These are phyloP conservation scores for Suillus cothurnatus DNA, from an alignment of 768 basidiomycete species.

Conservation along the genomic window DNA sequence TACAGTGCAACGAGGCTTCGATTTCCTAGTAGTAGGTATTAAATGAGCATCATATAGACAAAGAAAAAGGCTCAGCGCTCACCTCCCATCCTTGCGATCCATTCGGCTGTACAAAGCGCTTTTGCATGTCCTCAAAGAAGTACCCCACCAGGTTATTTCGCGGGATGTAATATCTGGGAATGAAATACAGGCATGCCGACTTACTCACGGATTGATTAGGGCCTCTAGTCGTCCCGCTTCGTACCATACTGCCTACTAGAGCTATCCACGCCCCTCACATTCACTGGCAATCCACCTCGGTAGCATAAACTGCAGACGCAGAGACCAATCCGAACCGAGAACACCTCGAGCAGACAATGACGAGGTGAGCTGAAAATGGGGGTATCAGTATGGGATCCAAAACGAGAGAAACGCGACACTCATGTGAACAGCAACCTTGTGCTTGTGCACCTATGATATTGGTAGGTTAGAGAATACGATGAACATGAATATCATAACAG, in stretches of 20 bases:
- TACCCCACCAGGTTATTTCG: conserved; percentile 80
- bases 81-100: conserved; percentile 77
- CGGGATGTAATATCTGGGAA: conserved; percentile 76
- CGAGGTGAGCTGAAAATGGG: background rate
- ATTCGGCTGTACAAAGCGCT: conserved; percentile 48
- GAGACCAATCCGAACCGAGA: background rate
- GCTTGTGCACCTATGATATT: background rate
- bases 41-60: background rate
- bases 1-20: conserved; percentile 84
- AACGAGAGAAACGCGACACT: background rate
- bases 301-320: background rate
- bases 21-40: conserved; percentile 55
- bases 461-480: background rate
- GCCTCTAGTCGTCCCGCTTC: conserved; percentile 31
- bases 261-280: background rate
- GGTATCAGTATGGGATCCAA: background rate
- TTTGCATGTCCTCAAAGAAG: conserved; percentile 62
- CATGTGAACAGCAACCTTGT: background rate
- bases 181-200: background rate
- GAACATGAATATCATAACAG: background rate
- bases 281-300: no score
- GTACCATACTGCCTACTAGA: background rate
- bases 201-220: conserved; percentile 79
- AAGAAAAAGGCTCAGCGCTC: conserved; percentile 19
- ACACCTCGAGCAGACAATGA: background rate